Evolutionary conservation across 495 filamentous ascomycete species (phyloP), one percentile per base, ranked within the genome.

Genomic region (Elasticomyces elasticus): DNA sequence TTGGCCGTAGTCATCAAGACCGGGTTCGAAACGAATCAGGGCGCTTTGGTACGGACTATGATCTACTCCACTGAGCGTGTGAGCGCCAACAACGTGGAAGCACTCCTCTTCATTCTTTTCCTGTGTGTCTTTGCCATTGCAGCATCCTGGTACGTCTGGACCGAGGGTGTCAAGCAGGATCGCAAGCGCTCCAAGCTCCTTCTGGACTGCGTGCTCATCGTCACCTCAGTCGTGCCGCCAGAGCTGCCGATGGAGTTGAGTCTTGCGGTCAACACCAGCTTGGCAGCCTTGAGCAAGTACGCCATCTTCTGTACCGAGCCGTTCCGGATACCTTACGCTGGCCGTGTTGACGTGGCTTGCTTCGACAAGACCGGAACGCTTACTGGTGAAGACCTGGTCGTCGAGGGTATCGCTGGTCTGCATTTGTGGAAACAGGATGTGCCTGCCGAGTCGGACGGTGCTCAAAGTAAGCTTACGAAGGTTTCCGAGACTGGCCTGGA

Each of bases 121-220:
- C 77, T 99, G 5, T 78, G 95, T 45, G 79, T 96, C 62, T 99
- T 99, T 72, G 92, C 92, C 59, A 76, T 99, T 67, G 92, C 92
- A 51, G 92, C 92, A 28, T 94, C 91, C n/a, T 97, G 94, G 92
- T 99, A 99, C 67, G 92, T 99, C 45, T 99, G 92, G 92, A 80
- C 89, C 54, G 91, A 99, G 69, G 92, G 92, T 71, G 90, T 97
- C 33, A 71, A 76, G 51, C 85, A 84, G 72, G 91, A 97, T 67
- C 83, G 92, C 62, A 96, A 97, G 76, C 82, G 92, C 54, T 95
- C 89, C 20, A 99, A 99, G 78, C 78, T 99, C 27, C 78, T 99
- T 53, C 80, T 99, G 49, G 92, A 99, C 69, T 99, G 92, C 70
- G 82, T 99, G 62, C 79, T 99, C 54, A 99, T 99, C 62, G 78